Evolutionary conservation across 257 asterid species (phyloP), one percentile per base, ranked within the genome.

Genomic region (Jasminum sambac): DNA sequence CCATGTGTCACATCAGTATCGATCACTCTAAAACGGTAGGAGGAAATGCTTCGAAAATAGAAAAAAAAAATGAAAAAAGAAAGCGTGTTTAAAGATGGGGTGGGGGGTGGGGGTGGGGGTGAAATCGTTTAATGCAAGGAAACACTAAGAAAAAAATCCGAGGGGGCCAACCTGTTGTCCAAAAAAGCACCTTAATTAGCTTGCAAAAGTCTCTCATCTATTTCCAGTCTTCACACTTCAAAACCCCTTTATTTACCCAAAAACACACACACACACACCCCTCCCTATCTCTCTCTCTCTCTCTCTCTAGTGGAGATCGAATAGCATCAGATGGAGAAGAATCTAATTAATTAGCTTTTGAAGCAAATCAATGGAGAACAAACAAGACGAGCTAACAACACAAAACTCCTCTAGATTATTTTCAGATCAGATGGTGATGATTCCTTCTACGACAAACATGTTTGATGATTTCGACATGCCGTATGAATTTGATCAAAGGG

Each of bases 381-480:
- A 67, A 36, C 24, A 46, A 21, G 76, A 40, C 39, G 30, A 55
- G 62, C 16, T 24, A 55, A 55, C 14, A 8, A 55, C 62, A 23
- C 36, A 9, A 21, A 64, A 44, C 61, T 36, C 78, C 61, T 36
- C 78, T 36, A 60, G 58, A 41, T 74, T 79, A 41, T 74, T 79
- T 61, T 70, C 81, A 61, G 86, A 84, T 76, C 79, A 81, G 30
- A 55, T 55, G 30, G 21, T 55, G 34, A 55, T 55, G 82, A 79
- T 83, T 74, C 75, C 81, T 73, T 39, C 70, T 11, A 6, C 64
- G 7, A 69, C 67, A 6, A 63, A 8, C 67, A 58, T 75, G 60
- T 72, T 71, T 43, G 81, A 55, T 55, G 62, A 50, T 50, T 17
- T 21, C 23, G 23, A 70, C 38, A 44, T 66, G 14, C 59, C 72